Base-by-base conservation (phyloP, 805 yeast genomes). In the Maudiozyma turicensis region DNA sequence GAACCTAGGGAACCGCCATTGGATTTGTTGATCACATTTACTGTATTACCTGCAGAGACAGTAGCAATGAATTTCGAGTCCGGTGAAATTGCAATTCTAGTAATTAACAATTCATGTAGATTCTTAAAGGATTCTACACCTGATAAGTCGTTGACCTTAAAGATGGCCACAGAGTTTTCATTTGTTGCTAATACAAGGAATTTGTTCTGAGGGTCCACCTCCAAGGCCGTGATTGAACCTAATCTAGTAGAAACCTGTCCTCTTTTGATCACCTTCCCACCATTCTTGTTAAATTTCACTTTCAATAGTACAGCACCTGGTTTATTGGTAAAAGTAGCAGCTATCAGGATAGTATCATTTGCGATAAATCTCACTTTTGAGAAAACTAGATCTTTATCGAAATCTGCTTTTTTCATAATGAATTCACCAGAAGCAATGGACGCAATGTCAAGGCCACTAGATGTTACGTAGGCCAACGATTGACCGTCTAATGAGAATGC, bases 91-190 rank as follows among this genome's bases (percentile, higher is more conserved):
- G 78, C 70, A 8, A 86, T 78, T 42, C 77, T 74, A 0, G 96
- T 88, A 47, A 88, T 81, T 29, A 95, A 88, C 63, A 86, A 86
- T 8, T 75, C 70, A 63, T 89, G 96, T 48, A 85, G 80, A 52
- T 83, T 77, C 41, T 75, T 74, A 48, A 80, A 69, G 6, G 72
- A 67, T 50, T 75, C 78, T 29, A 79, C 57, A 10, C 74, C 64
- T 41, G 74, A 72, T 51, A 89, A 75, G 52, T 74, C 78, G 2
- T 72, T 68, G 13, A 76, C 62, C 40, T 75, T 73, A 10, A 81
- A 63, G n/a, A 89, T 56, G 1, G 78, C 67, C 10, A 89, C 68
- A 1, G 93, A 78, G 54, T 80, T 76, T 56, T 86, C 93, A 52
- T 74, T 74, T 6, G 70, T 67, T 5, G 80, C 71, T 30, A 77